Conservation (phyloP, 306 rosid genomes). For the Hippophae rhamnoides region DNA sequence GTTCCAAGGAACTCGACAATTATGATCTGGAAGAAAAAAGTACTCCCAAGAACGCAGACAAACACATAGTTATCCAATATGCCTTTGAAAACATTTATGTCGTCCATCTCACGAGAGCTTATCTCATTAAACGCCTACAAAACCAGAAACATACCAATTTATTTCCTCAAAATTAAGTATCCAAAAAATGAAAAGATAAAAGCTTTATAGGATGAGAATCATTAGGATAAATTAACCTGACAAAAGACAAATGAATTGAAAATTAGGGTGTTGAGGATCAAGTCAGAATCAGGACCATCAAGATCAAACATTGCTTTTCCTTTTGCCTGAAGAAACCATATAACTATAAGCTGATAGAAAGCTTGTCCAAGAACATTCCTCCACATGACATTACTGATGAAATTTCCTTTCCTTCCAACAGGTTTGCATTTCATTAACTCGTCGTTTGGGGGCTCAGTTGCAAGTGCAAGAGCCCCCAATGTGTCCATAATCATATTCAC, state of each 20-base stretch:
- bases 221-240: slow-evolving; percentile 49
- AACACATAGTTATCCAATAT: too few species aligned
- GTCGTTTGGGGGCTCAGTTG: slow-evolving; percentile 90
- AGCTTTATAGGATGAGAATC: neutral
- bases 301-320: slow-evolving; percentile 55
- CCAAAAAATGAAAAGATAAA: too few species aligned
- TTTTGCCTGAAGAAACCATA: slow-evolving; percentile 79
- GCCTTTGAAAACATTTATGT: too few species aligned
- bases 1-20: too few species aligned
- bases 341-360: slow-evolving; percentile 62
- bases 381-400: slow-evolving; percentile 96
- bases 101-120: too few species aligned
- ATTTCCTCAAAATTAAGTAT: too few species aligned
- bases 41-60: too few species aligned
- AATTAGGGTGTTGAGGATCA: slow-evolving; percentile 71
- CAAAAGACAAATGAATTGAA: slow-evolving; percentile 91
- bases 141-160: too few species aligned
- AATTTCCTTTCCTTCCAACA: slow-evolving; percentile 81
- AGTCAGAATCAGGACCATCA: slow-evolving; percentile 48
- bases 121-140: too few species aligned
- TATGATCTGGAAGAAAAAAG: too few species aligned
- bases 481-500: slow-evolving; percentile 99
- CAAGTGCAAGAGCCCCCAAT: slow-evolving; percentile 93
- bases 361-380: slow-evolving; percentile 91
- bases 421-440: slow-evolving; percentile 85